Percentiles rank a stretch among this genome's conserved stretches.
Evolutionary conservation across 2,329 filamentous ascomycete genomes (phyloP).

Genomic region (Verticillium nonalfalfae): DNA sequence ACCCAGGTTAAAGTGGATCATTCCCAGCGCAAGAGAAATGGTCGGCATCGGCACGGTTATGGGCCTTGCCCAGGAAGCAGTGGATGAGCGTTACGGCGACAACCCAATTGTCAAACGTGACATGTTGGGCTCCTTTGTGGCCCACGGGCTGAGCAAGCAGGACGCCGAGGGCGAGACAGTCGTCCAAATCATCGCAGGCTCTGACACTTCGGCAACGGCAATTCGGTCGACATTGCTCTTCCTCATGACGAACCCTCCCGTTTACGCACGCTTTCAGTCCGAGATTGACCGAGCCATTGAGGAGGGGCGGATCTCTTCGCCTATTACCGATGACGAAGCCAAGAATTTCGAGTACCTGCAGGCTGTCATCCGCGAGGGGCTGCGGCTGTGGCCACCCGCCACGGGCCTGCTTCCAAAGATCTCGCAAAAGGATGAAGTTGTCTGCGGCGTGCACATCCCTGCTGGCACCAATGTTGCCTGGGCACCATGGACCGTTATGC

Average conservation of each 20-base stretch:
- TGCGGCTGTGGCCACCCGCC: conserved; percentile 42
- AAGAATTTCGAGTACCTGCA: conserved; percentile 35
- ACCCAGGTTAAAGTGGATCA: conserved; percentile 27
- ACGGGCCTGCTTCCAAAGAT: conserved; percentile 41
- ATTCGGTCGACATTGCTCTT: conserved; percentile 43
- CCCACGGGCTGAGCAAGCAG: conserved; percentile 24
- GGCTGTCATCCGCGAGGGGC: conserved; percentile 45
- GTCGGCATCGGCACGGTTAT: conserved; percentile 25
- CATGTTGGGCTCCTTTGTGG: conserved; percentile 30
- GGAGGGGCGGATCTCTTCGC: conserved; percentile 8
- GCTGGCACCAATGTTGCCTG: conserved; percentile 31
- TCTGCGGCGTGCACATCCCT: conserved; percentile 27
- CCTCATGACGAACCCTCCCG: conserved; percentile 39
- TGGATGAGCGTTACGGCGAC: conserved; percentile 19
- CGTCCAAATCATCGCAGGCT: conserved; percentile 19
- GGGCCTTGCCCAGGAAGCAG: conserved; percentile 19
- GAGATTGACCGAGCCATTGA: conserved; percentile 35
- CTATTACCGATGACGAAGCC: conserved; percentile 26
- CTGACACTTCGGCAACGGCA: conserved; percentile 25
- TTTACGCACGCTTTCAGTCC: conserved; percentile 34
- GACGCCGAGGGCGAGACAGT: conserved; percentile 17
- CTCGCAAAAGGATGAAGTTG: conserved; percentile 32
- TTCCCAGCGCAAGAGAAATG: conserved; percentile 20
- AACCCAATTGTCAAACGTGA: conserved; percentile 20
- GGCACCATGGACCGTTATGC: conserved; percentile 28